Evolutionary conservation across 768 basidiomycete genomes (phyloP).

Genomic region (Paxillus involutus): DNA sequence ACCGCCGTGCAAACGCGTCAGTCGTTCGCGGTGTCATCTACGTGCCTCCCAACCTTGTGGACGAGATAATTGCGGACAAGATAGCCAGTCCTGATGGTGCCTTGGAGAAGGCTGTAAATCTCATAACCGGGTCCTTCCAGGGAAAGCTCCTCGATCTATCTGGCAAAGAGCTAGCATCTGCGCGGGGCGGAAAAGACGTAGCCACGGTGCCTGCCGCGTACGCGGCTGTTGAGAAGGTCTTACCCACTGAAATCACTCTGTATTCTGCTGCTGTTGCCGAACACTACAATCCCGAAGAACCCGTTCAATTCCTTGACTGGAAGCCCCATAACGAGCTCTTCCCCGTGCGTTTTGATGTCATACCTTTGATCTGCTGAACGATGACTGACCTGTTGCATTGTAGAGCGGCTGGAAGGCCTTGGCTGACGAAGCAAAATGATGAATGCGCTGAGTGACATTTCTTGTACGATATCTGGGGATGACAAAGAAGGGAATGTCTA

Average conservation of each 20-base stretch:
- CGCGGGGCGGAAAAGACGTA: constrained; percentile 6
- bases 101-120: constrained; percentile 5
- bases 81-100: neutral
- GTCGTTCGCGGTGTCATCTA: constrained; percentile 26
- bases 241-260: constrained; percentile 21
- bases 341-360: constrained; percentile 10
- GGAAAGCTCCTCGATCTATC: constrained; percentile 15
- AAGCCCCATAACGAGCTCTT: constrained; percentile 19
- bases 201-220: neutral
- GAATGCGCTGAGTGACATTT: no score
- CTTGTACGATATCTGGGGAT: no score
- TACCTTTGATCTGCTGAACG: neutral
- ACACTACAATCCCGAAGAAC: constrained; percentile 10
- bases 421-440: no score
- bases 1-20: constrained; percentile 12
- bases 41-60: constrained; percentile 17
- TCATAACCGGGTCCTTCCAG: constrained; percentile 13
- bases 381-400: neutral
- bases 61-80: constrained; percentile 16
- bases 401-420: constrained; percentile 7
- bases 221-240: constrained; percentile 7
- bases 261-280: constrained; percentile 24
- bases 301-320: constrained; percentile 23
- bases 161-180: constrained; percentile 13
- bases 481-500: no score